phyloP scores from a whole-genome alignment of 306 rosid genomes.

The Pueraria montana region DNA sequence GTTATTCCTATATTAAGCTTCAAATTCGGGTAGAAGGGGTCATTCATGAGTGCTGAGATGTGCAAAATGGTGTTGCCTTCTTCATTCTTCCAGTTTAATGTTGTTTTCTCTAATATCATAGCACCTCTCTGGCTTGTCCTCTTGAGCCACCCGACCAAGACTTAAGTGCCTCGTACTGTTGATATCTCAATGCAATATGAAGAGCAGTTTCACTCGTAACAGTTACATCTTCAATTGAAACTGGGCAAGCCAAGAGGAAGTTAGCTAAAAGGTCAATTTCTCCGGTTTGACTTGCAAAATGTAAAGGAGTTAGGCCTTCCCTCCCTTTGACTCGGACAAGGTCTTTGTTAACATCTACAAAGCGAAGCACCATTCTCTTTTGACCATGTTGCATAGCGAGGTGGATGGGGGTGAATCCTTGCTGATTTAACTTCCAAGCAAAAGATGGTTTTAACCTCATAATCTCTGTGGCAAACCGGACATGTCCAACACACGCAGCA shows the following conservation, averaged over 20 bases:
- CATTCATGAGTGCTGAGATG: conserved; percentile 26
- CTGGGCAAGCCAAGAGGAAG: conserved; percentile 45
- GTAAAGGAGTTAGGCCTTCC: neutral
- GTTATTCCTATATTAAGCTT: no score
- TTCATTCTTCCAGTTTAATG: conserved; percentile 36
- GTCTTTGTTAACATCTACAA: neutral
- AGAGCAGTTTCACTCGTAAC: conserved; percentile 47
- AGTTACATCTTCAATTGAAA: conserved; percentile 45
- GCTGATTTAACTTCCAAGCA: neutral
- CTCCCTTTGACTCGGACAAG: neutral
- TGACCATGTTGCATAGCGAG: neutral
- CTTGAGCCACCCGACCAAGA: conserved; percentile 40
- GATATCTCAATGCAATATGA: conserved; percentile 44
- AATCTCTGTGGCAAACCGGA: neutral
- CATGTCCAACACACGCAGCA: neutral
- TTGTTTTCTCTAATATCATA: no score
- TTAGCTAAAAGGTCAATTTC: conserved; percentile 23
- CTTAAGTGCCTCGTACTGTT: conserved; percentile 3
- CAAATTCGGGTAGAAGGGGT: no score
- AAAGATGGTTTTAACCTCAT: neutral
- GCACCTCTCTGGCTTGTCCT: neutral
- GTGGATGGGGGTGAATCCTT: neutral
- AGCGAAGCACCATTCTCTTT: neutral
- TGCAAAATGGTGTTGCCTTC: conserved; percentile 51
- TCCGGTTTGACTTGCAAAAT: neutral